These are phyloP conservation scores for Myriangium duriaei DNA, from an alignment of 2,329 filamentous ascomycete species.

Conservation along the genomic window DNA sequence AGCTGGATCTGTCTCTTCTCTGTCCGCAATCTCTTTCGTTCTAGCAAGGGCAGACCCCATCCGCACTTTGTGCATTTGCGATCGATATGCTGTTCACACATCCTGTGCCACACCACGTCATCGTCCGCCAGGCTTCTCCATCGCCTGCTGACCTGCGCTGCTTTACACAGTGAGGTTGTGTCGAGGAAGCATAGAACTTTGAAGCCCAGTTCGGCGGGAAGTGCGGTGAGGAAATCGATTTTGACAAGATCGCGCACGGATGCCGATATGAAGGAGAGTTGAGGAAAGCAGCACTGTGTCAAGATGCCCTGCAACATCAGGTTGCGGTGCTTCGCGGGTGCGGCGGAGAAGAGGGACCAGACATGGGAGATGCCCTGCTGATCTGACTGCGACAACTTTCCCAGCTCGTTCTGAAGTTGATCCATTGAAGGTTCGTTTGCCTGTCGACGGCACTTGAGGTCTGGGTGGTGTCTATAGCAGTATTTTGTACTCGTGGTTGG, in stretches of 20 bases:
- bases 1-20: conserved; percentile 77
- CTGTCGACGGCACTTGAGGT: conserved; percentile 83
- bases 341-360: conserved; percentile 95
- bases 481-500: conserved; percentile 53
- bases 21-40: conserved; percentile 74
- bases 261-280: conserved; percentile 82
- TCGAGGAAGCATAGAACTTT: conserved; percentile 90
- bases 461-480: conserved; percentile 89
- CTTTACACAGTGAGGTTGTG: conserved; percentile 87
- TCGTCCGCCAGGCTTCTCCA: conserved; percentile 92
- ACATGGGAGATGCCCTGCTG: conserved; percentile 94
- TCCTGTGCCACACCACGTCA: conserved; percentile 93
- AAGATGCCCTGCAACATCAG: conserved; percentile 95
- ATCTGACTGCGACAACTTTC: conserved; percentile 67
- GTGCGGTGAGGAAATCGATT: conserved; percentile 85
- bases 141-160: conserved; percentile 78
- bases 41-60: conserved; percentile 82
- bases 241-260: conserved; percentile 90
- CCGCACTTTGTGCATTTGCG: conserved; percentile 90
- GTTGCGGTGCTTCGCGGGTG: conserved; percentile 83
- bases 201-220: conserved; percentile 82
- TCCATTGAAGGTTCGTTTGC: conserved; percentile 96
- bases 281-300: conserved; percentile 93
- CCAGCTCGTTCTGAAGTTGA: conserved; percentile 76
- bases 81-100: conserved; percentile 96